Percentiles rank a stretch among this genome's conserved stretches.
Conservation (phyloP, 441 rosid species). For the Raphanus hybrid region DNA sequence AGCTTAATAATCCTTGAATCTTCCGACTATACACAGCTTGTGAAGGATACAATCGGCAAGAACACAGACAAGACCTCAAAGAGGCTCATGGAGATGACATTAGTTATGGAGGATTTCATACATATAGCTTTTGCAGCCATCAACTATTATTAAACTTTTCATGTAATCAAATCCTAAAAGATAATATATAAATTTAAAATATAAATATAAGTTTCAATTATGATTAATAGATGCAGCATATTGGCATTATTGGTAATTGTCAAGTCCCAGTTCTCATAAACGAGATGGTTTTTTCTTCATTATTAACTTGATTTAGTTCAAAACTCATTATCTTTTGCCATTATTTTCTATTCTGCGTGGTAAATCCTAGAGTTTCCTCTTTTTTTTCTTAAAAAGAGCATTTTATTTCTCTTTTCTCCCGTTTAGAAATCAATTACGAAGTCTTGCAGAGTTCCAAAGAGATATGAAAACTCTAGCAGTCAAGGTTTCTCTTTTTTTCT, state of each 20-base stretch:
- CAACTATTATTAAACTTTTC: neutral
- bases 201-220: neutral
- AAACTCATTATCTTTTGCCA: no score
- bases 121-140: neutral
- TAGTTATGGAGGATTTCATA: neutral
- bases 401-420: no score
- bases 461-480: no score
- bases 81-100: constrained; percentile 1
- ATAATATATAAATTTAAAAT: neutral
- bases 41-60: neutral
- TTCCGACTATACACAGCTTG: neutral
- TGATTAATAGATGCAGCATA: neutral
- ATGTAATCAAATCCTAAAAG: neutral
- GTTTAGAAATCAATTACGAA: no score
- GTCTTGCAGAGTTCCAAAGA: no score
- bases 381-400: no score
- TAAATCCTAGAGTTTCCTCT: no score
- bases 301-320: no score
- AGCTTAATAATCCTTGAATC: neutral
- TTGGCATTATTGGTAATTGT: neutral
- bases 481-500: no score
- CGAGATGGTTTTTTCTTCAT: no score
- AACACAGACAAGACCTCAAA: neutral
- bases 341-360: no score
- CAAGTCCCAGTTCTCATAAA: no score